phyloP scores from a whole-genome alignment of 768 basidiomycete genomes.

The Mycena floridula region DNA sequence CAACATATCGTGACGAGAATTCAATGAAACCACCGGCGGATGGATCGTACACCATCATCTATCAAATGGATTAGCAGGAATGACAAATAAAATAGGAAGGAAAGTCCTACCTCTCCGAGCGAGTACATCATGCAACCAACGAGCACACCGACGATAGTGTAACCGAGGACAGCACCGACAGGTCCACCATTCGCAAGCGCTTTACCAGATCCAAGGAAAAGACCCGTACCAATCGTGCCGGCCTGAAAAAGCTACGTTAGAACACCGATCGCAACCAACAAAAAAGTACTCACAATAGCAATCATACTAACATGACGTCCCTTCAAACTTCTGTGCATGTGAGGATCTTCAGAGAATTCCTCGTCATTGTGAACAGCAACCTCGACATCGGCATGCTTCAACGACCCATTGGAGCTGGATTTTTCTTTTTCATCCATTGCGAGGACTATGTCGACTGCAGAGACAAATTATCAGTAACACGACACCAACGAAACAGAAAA shows the following conservation, averaged over 20 bases:
- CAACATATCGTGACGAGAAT: constrained; percentile 47
- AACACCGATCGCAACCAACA: background rate
- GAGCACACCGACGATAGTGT: constrained; percentile 34
- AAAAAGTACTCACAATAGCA: constrained; percentile 1
- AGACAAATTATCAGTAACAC: too few relatives aligned
- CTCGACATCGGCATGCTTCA: too few relatives aligned
- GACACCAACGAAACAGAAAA: too few relatives aligned
- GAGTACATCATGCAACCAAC: constrained; percentile 27
- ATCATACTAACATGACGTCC: constrained; percentile 6
- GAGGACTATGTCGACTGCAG: too few relatives aligned
- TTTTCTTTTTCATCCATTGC: too few relatives aligned
- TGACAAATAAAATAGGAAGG: constrained; percentile 10
- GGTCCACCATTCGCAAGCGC: constrained; percentile 48
- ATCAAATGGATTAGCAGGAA: constrained; percentile 22
- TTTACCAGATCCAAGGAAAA: constrained; percentile 49
- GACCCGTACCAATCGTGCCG: constrained; percentile 22
- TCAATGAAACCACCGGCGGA: constrained; percentile 49
- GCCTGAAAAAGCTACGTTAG: background rate
- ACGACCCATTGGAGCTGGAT: too few relatives aligned
- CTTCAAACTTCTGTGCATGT: constrained; percentile 1
- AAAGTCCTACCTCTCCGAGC: constrained; percentile 26
- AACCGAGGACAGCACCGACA: constrained; percentile 43
- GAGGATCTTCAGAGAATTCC: background rate
- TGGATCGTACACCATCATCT: constrained; percentile 58
- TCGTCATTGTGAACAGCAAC: too few relatives aligned